phyloP scores from a whole-genome alignment of 805 yeast species.

The Schizosaccharomyces cryophilus region DNA sequence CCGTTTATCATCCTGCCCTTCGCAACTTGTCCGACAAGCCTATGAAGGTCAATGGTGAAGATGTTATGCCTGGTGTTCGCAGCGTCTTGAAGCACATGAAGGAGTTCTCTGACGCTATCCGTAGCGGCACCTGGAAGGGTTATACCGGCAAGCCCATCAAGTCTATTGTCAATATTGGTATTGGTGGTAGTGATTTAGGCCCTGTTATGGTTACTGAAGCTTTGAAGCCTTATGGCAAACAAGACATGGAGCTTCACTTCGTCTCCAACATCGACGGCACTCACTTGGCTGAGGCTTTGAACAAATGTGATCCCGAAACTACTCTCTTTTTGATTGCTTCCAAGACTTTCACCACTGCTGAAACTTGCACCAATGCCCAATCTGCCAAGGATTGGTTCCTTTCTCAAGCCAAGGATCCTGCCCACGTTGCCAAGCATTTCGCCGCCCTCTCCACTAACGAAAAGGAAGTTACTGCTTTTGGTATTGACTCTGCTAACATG shows the following conservation, averaged over 20 bases:
- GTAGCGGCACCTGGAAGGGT: slow-evolving; percentile 92
- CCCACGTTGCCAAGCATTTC: slow-evolving; percentile 84
- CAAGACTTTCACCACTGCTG: slow-evolving; percentile 97
- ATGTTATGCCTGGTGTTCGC: slow-evolving; percentile 81
- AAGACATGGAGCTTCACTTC: slow-evolving; percentile 49
- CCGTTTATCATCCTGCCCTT: slow-evolving; percentile 89
- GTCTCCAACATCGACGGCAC: slow-evolving; percentile 98
- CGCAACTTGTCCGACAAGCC: slow-evolving; percentile 73
- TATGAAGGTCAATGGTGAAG: slow-evolving; percentile 70
- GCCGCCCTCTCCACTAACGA: slow-evolving; percentile 92
- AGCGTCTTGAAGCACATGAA: slow-evolving; percentile 84
- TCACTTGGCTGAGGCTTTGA: slow-evolving; percentile 76
- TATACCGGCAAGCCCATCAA: slow-evolving; percentile 86
- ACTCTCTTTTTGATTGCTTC: slow-evolving; percentile 35
- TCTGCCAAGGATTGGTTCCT: slow-evolving; percentile 91
- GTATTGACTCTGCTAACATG: slow-evolving; percentile 95
- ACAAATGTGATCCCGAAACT: slow-evolving; percentile 60
- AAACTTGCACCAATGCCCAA: slow-evolving; percentile 87
- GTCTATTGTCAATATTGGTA: slow-evolving; percentile 90
- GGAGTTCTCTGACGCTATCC: slow-evolving; percentile 70
- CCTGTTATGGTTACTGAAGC: slow-evolving; percentile 99
- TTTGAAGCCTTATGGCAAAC: slow-evolving; percentile 59
- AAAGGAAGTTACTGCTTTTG: slow-evolving; percentile 72
- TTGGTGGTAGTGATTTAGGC: slow-evolving; percentile 96
- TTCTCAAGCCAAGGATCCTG: slow-evolving; percentile 34